A percentile compares a stretch with the other conserved stretches of the same genome.
phyloP scores from a whole-genome alignment of 495 filamentous ascomycete genomes.

The Aspergillus mulundensis region DNA sequence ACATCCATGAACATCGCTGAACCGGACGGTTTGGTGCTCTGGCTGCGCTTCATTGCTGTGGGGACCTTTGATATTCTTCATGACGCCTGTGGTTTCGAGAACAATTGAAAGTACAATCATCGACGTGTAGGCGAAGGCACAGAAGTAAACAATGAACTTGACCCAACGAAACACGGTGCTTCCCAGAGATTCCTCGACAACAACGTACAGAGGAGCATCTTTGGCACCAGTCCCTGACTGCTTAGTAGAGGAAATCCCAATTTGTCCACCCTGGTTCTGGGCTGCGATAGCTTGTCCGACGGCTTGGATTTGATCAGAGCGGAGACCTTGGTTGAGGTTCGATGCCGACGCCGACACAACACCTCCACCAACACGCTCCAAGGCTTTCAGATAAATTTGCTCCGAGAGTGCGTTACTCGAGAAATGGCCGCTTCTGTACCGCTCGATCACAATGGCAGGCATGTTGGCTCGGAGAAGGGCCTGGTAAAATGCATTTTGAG shows the following conservation, averaged over 20 bases:
- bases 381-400: conserved; percentile 66
- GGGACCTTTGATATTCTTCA: conserved; percentile 71
- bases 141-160: conserved; percentile 77
- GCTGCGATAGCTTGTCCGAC: conserved; percentile 85
- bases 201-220: conserved; percentile 81
- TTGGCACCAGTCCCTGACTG: conserved; percentile 62
- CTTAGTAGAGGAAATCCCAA: conserved; percentile 38
- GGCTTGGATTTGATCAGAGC: conserved; percentile 67
- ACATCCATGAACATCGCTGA: conserved; percentile 93
- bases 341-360: conserved; percentile 34
- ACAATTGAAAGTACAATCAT: conserved; percentile 72
- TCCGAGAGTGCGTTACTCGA: conserved; percentile 72
- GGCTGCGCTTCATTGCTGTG: conserved; percentile 79
- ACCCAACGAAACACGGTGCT: conserved; percentile 82
- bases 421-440: conserved; percentile 81
- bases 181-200: conserved; percentile 87
- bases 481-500: conserved; percentile 91
- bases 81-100: conserved; percentile 68
- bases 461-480: conserved; percentile 86
- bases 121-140: conserved; percentile 66
- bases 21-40: conserved; percentile 84
- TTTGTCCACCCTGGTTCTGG: conserved; percentile 62
- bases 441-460: conserved; percentile 84
- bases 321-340: conserved; percentile 41
- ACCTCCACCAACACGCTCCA: conserved; percentile 62